Evolutionary conservation across 2,329 filamentous ascomycete genomes (phyloP).

Genomic region (Hirsutella thompsonii): DNA sequence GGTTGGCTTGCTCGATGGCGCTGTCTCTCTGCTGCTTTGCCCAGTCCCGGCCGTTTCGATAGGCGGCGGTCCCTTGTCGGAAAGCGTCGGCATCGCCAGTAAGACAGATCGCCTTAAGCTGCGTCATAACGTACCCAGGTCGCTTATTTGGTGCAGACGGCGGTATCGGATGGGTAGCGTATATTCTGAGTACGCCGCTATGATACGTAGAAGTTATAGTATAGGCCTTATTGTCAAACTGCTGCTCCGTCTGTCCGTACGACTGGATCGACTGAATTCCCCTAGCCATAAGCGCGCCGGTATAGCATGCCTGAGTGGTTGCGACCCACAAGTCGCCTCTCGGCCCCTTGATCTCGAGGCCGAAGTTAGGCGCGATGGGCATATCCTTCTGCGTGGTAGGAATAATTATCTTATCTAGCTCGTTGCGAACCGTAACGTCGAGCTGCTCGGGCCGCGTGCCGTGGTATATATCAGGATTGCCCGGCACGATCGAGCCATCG

Average conservation of each 20-base stretch:
- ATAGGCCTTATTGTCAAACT: conserved; percentile 2
- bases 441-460: conserved; percentile 18
- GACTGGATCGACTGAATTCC: conserved; percentile 21
- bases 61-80: neutral
- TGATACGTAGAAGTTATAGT: neutral
- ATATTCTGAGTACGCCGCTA: conserved; percentile 1
- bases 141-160: neutral
- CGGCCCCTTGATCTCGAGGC: conserved; percentile 23
- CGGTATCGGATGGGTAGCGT: conserved; percentile 1
- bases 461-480: conserved; percentile 21
- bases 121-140: neutral
- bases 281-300: conserved; percentile 21
- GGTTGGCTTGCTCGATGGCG: neutral
- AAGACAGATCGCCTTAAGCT: neutral
- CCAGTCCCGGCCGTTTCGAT: neutral
- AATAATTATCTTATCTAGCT: conserved; percentile 10
- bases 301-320: conserved; percentile 19
- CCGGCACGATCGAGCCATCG: conserved; percentile 16
- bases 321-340: conserved; percentile 15
- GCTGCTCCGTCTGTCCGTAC: conserved; percentile 6
- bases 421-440: conserved; percentile 15
- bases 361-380: conserved; percentile 25
- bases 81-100: neutral
- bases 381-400: conserved; percentile 17
- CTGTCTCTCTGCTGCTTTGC: conserved; percentile 1